These are phyloP conservation scores for Solanum dulcamara DNA, from an alignment of 257 asterid species.

Conservation along the genomic window DNA sequence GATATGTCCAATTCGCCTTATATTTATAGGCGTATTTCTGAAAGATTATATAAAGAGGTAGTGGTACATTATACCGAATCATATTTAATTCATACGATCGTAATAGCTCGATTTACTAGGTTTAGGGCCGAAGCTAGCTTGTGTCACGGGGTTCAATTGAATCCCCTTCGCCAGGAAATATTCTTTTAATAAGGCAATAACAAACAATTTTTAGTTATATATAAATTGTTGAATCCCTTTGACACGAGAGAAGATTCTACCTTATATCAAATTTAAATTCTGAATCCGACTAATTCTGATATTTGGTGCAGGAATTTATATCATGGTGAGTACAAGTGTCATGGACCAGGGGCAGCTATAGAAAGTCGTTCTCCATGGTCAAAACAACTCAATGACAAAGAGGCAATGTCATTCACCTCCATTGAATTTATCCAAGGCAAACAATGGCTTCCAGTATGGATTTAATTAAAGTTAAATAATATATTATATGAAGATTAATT, in stretches of 20 bases:
- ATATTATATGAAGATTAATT: background rate
- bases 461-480: background rate
- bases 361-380: constrained; percentile 54
- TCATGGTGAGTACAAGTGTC: constrained; percentile 61
- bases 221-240: background rate
- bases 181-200: background rate
- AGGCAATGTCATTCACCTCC: constrained; percentile 36
- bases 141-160: background rate
- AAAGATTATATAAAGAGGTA: background rate
- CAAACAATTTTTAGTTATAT: background rate
- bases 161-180: background rate
- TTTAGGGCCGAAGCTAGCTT: background rate
- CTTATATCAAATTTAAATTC: background rate
- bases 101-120: background rate
- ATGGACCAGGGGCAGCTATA: constrained; percentile 57
- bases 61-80: too few relatives aligned
- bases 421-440: constrained; percentile 53
- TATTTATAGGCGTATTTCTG: background rate
- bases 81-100: background rate
- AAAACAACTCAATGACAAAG: constrained; percentile 49
- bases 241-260: background rate
- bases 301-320: constrained; percentile 34
- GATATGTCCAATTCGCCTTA: background rate
- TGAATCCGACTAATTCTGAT: background rate
- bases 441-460: constrained; percentile 68